Conservation (phyloP, 495 filamentous ascomycete genomes). For the Penicillium arizonense region DNA sequence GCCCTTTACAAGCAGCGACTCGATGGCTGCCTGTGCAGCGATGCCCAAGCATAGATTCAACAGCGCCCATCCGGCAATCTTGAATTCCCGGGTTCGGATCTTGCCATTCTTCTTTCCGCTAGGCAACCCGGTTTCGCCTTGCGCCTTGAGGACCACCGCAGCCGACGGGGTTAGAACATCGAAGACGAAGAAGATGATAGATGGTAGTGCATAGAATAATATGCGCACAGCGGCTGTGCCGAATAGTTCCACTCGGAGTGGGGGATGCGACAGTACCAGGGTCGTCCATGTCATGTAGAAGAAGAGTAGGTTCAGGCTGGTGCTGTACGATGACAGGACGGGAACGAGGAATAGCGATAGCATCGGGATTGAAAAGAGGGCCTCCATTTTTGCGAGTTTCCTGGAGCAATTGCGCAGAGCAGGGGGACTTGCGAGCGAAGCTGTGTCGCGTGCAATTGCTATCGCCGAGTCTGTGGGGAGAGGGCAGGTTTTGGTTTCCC, state of each 20-base stretch:
- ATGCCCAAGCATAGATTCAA: constrained; percentile 64
- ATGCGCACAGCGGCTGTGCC: constrained; percentile 66
- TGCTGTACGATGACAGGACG: constrained; percentile 60
- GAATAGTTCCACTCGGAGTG: constrained; percentile 72
- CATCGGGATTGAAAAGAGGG: constrained; percentile 68
- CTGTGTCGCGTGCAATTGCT: background rate
- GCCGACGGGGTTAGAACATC: constrained; percentile 68
- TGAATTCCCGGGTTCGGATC: constrained; percentile 30
- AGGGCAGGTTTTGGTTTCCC: background rate
- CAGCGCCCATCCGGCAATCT: constrained; percentile 53
- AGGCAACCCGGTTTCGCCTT: constrained; percentile 63
- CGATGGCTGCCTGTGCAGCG: constrained; percentile 55
- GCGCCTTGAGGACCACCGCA: constrained; percentile 64
- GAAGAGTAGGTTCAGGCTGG: constrained; percentile 80
- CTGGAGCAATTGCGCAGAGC: background rate
- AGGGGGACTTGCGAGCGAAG: background rate
- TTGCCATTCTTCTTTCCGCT: constrained; percentile 47
- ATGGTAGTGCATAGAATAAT: constrained; percentile 71
- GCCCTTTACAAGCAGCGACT: constrained; percentile 50
- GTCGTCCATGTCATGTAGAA: constrained; percentile 91
- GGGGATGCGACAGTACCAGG: constrained; percentile 71
- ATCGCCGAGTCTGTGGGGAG: constrained; percentile 1
- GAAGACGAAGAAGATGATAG: constrained; percentile 69
- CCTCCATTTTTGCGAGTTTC: constrained; percentile 45
- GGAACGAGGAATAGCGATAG: constrained; percentile 62